Base-by-base conservation (phyloP, 202 grass and related monocot genomes). In the Panicum virgatum region DNA sequence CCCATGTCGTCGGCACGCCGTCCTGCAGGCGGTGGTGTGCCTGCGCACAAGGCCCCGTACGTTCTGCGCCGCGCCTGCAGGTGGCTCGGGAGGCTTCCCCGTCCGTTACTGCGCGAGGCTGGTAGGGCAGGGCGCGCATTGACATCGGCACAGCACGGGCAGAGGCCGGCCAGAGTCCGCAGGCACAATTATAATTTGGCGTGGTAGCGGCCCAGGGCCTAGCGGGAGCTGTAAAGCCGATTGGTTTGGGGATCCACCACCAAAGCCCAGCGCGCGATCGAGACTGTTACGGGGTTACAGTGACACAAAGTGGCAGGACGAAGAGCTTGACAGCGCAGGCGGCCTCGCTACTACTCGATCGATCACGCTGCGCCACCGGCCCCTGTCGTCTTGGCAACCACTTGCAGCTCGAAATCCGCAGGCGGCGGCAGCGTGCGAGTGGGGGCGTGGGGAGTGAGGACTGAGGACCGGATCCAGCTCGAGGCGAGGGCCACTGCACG, bases 1-100 rank as follows among this genome's bases (percentile, higher is more conserved):
- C 78, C 87, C 87, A 78, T 86, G 78, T 86, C 87, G 73, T 73
- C 66, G 78, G 83, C 87, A 78, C 66, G 78, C 76, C 66, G 14
- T 20, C n/a, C n/a, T n/a, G n/a, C n/a, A n/a, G n/a, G n/a, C n/a
- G n/a, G n/a, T n/a, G n/a, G n/a, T n/a, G n/a, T n/a, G n/a, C n/a
- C n/a, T n/a, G n/a, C n/a, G n/a, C n/a, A n/a, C n/a, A n/a, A n/a
- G n/a, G n/a, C n/a, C n/a, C n/a, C n/a, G n/a, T n/a, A n/a, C n/a
- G n/a, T 20, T 34, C 69, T 72, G 45, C 19, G 30, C 45, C 7
- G 63, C 23, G 10, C 9, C 56, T 64, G 59, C 68, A 42, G 59
- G 54, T 5, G 65, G 23, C 15, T 85, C 82, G 63, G 85, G 78
- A 85, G 82, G 44, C 62, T 80, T 80, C 81, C 34, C 44, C 29